Evolutionary conservation across 2,329 filamentous ascomycete genomes (phyloP).

Genomic region (Colletotrichum neosansevieriae): DNA sequence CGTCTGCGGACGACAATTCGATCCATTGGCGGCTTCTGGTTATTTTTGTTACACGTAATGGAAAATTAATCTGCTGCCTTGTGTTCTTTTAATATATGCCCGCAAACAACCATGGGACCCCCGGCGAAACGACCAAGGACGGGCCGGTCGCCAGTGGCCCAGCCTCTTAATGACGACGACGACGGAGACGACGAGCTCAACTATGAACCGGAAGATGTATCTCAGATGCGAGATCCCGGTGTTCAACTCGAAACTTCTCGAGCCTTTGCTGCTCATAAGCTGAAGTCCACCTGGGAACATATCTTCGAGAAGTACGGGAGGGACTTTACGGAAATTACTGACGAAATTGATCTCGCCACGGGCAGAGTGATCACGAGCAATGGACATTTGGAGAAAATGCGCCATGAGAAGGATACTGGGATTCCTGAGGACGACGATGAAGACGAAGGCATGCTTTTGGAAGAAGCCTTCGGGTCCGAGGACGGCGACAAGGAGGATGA

Average conservation of each 20-base stretch:
- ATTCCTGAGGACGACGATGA: conserved; percentile 50
- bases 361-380: conserved; percentile 90
- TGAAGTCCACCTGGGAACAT: conserved; percentile 86
- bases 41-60: not conserved
- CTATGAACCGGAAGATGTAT: conserved; percentile 60
- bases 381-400: conserved; percentile 79
- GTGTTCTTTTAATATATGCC: not conserved
- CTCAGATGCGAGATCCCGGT: conserved; percentile 62
- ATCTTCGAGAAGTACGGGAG: conserved; percentile 91
- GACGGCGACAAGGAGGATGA: conserved; percentile 43
- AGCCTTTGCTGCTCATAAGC: conserved; percentile 74
- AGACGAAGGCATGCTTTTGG: conserved; percentile 50
- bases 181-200: conserved; percentile 58
- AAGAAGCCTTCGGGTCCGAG: conserved; percentile 45
- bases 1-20: not conserved
- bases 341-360: conserved; percentile 88
- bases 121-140: conserved; percentile 71
- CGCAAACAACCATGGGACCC: conserved; percentile 63
- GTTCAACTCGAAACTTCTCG: conserved; percentile 72
- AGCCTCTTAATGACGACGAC: conserved; percentile 50
- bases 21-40: not conserved
- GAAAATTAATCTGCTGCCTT: not conserved
- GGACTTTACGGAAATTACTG: conserved; percentile 85
- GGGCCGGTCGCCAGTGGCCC: conserved; percentile 53
- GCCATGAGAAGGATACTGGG: conserved; percentile 64